Evolutionary conservation across 148 eudicot genomes (phyloP).

Genomic region (Arctostaphylos glauca): DNA sequence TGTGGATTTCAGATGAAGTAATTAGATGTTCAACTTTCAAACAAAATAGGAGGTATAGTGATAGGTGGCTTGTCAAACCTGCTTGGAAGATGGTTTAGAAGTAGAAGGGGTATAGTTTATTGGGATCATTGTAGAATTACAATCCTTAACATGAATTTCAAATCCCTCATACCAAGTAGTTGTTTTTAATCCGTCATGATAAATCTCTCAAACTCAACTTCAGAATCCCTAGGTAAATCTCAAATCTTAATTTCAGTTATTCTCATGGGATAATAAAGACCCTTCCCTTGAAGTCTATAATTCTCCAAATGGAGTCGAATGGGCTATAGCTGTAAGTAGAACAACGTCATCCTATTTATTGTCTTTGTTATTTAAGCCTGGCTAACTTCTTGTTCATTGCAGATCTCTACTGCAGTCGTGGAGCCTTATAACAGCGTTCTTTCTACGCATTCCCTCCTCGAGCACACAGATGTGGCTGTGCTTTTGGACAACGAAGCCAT

Average conservation of each 20-base stretch:
- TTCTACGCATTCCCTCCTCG: slow-evolving; percentile 32
- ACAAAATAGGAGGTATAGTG: not conserved
- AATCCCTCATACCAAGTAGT: not conserved
- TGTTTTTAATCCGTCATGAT: not conserved
- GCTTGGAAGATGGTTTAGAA: not conserved
- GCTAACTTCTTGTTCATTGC: slow-evolving; percentile 17
- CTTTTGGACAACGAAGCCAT: slow-evolving; percentile 31
- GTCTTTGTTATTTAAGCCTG: not conserved
- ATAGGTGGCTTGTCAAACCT: not conserved
- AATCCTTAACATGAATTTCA: not conserved
- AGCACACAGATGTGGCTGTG: slow-evolving; percentile 33
- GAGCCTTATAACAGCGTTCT: slow-evolving; percentile 35
- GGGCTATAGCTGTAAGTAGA: not conserved
- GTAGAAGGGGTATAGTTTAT: not conserved
- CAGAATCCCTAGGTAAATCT: not conserved
- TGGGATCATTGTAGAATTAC: not conserved
- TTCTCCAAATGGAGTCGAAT: not conserved
- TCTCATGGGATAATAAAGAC: too few species aligned
- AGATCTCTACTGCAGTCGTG: slow-evolving; percentile 31
- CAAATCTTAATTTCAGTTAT: not conserved
- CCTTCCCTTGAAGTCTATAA: not conserved
- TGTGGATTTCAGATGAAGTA: not conserved
- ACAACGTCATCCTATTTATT: not conserved
- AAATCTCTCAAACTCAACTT: not conserved
- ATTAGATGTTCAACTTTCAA: not conserved